These are phyloP conservation scores for Pseudonectria buxi DNA, from an alignment of 2,329 filamentous ascomycete species.

Conservation along the genomic window DNA sequence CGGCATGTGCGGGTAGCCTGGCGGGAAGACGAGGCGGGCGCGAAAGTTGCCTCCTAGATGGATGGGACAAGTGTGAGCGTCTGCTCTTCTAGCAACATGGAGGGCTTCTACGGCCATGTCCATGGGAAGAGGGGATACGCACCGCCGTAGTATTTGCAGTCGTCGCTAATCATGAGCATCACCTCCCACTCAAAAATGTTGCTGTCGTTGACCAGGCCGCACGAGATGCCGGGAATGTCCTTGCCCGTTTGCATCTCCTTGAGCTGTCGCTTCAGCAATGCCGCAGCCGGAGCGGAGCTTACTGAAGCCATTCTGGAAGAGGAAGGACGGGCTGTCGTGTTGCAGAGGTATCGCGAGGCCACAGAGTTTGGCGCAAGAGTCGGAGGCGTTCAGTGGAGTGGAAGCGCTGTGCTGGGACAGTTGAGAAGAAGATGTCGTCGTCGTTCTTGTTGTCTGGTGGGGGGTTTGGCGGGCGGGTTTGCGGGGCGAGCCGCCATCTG, in stretches of 20 bases:
- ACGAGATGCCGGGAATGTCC: slow-evolving; percentile 90
- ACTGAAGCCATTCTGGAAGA: slow-evolving; percentile 32
- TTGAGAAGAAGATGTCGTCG: background rate
- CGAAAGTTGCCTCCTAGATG: slow-evolving; percentile 93
- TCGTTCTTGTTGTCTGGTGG: too few species aligned
- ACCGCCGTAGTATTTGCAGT: slow-evolving; percentile 92
- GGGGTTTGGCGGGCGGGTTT: too few species aligned
- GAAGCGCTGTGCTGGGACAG: too few species aligned
- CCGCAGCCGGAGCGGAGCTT: slow-evolving; percentile 50
- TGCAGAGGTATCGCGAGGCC: too few species aligned
- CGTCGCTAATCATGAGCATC: slow-evolving; percentile 96
- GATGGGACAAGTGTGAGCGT: too few species aligned
- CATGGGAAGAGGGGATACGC: slow-evolving; percentile 26
- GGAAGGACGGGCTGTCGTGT: background rate
- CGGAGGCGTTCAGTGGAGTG: too few species aligned
- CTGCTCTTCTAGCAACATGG: too few species aligned
- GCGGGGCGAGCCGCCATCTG: too few species aligned
- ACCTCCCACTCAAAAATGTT: slow-evolving; percentile 98
- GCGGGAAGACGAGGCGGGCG: slow-evolving; percentile 74
- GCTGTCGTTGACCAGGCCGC: slow-evolving; percentile 73
- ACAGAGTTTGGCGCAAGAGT: background rate
- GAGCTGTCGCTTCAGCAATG: slow-evolving; percentile 75
- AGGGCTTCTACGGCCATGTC: too few species aligned
- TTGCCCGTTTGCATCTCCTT: slow-evolving; percentile 91
- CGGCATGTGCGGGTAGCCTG: slow-evolving; percentile 78